Percentiles rank a stretch among this genome's conserved stretches.
These are phyloP conservation scores for Fagopyrum tataricum DNA, from an alignment of 148 eudicot species.

Conservation along the genomic window DNA sequence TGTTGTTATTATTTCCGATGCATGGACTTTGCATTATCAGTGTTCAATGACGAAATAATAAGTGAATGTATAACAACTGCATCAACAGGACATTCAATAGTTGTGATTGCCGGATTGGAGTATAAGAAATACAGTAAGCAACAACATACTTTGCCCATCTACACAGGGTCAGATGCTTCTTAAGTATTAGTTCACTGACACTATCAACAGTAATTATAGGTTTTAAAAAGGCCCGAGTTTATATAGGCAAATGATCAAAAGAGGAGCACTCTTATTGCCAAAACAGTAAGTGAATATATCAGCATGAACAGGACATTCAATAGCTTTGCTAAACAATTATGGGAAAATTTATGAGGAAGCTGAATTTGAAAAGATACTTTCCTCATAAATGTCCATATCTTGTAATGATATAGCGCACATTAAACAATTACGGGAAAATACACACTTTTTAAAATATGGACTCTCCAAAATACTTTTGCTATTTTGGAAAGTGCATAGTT, in stretches of 20 bases:
- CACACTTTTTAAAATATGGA: no score
- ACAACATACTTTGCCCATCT: neutral
- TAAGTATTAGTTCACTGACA: neutral
- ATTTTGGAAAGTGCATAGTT: no score
- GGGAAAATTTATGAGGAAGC: no score
- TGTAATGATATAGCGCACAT: no score
- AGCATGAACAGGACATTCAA: no score
- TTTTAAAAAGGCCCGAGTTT: neutral
- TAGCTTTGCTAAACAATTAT: no score
- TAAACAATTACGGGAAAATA: no score
- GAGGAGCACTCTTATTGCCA: no score
- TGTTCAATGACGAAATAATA: neutral
- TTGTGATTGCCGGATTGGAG: neutral
- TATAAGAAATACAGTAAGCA: neutral
- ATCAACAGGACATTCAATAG: neutral
- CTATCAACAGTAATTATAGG: neutral
- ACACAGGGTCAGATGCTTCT: neutral
- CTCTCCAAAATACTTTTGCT: no score
- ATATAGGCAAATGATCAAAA: neutral
- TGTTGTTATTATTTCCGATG: neutral
- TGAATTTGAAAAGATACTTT: no score
- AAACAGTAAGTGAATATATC: no score
- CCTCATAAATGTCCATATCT: no score
- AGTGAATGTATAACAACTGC: neutral
- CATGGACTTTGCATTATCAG: neutral